These are phyloP conservation scores for Colletotrichum karsti DNA, from an alignment of 2,329 filamentous ascomycete species.

Conservation along the genomic window DNA sequence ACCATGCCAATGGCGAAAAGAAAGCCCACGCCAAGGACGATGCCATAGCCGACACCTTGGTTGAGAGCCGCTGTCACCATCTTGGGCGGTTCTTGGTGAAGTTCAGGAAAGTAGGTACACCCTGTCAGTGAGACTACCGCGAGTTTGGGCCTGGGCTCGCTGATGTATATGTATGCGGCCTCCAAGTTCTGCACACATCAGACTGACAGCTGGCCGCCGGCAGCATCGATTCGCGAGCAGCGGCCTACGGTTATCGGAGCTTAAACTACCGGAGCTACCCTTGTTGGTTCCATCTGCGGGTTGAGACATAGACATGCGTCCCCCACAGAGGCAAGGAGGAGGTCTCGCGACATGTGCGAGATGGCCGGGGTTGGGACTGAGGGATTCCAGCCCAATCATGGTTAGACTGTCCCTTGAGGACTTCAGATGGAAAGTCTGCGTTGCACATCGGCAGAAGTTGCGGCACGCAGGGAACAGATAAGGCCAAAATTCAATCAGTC, in stretches of 20 bases:
- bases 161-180: slow-evolving; percentile 18
- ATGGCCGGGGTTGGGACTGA: not conserved
- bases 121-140: not conserved
- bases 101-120: not conserved
- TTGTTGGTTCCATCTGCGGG: slow-evolving; percentile 1
- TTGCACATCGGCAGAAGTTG: not conserved
- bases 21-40: slow-evolving; percentile 78
- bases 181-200: not conserved
- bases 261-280: slow-evolving; percentile 13
- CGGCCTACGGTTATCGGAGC: slow-evolving; percentile 21
- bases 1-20: slow-evolving; percentile 78
- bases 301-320: slow-evolving; percentile 3
- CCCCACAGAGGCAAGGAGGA: not conserved
- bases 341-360: not conserved
- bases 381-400: not conserved
- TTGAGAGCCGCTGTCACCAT: slow-evolving; percentile 47
- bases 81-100: not conserved
- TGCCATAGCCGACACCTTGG: slow-evolving; percentile 79
- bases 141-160: not conserved
- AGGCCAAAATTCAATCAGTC: slow-evolving; percentile 29
- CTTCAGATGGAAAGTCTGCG: slow-evolving; percentile 1
- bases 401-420: not conserved
- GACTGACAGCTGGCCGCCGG: slow-evolving; percentile 22
- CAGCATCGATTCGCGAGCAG: not conserved
- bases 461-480: slow-evolving; percentile 18